Evolutionary conservation across 2,329 filamentous ascomycete species (phyloP), one percentile per base, ranked within the genome.

Genomic region (Calycina herbarum): DNA sequence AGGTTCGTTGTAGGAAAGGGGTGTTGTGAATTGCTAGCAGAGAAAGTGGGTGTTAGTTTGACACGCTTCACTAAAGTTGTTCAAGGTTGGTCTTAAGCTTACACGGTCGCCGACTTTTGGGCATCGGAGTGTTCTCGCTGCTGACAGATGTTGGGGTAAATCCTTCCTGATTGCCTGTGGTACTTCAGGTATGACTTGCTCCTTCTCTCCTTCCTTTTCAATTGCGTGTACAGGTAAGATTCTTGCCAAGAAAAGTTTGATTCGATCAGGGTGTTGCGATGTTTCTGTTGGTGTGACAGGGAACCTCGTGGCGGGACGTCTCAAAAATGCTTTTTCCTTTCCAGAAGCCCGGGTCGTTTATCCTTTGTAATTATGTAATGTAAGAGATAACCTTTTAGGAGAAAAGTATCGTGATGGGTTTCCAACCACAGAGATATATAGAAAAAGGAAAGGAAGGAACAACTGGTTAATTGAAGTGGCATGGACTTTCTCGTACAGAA

Each of bases 1-100:
- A 33, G 20, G 63, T 65, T 40, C 68, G 66, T 62, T 61, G 38
- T 57, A 70, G 68, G 58, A 69, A 69, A 45, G 68, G 68, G 8
- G 68, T 66, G 38, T 66, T 70, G n/a, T 67, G 57, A n/a, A 65
- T 63, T 11, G 62, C 59, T 60, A 38, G 31, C 3, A n/a, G 10
- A 59, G 31, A 40, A 13, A 38, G 20, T 40, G 17, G 20, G 1
- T 51, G 17, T 54, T 24, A 54, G 20, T 54, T 54, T 10, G 48
- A 54, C 48, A 54, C 48, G 48, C 48, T 54, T 54, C 48, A 54
- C 20, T 20, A 54, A 11, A 54, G 48, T 24, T 27, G 24, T 24
- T 13, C 20, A 27, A 54, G 48, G 20, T 27, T 27, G 48, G 4
- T 24, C 3, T 54, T 27, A 54, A 13, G 20, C 48, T 54, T 54